phyloP scores from a whole-genome alignment of 2,329 filamentous ascomycete species.

The Epichloe typhina region DNA sequence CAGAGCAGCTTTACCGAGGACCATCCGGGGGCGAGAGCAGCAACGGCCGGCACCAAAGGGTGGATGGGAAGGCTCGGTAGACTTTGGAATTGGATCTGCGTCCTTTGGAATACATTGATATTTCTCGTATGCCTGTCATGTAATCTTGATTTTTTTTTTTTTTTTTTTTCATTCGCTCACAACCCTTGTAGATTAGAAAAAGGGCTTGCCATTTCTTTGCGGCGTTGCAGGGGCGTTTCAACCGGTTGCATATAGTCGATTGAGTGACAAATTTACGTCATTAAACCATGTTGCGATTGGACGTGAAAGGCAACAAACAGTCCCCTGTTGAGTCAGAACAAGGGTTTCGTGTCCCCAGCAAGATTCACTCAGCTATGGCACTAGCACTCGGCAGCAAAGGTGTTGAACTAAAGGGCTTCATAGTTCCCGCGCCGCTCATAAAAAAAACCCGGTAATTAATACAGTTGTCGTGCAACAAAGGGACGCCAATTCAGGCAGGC shows the following conservation, averaged over 20 bases:
- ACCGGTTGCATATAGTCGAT: not conserved
- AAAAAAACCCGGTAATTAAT: no score
- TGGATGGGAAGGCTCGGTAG: not conserved
- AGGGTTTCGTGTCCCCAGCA: no score
- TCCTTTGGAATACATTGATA: not conserved
- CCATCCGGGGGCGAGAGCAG: not conserved
- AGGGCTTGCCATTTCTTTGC: not conserved
- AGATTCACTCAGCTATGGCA: no score
- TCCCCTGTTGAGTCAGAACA: no score
- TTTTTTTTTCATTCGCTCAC: not conserved
- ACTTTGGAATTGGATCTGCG: not conserved
- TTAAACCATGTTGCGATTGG: no score
- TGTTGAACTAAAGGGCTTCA: no score
- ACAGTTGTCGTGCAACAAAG: no score
- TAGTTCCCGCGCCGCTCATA: no score
- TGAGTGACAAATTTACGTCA: no score
- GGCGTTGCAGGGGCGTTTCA: not conserved
- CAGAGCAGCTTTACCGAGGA: conserved; percentile 8
- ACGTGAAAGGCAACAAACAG: no score
- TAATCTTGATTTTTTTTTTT: not conserved
- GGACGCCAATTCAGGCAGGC: no score
- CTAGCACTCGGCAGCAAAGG: no score
- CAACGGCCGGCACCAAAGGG: not conserved
- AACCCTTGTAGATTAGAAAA: not conserved
- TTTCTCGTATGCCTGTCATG: not conserved